Percentiles rank a stretch among this genome's conserved stretches.
phyloP scores from a whole-genome alignment of 495 filamentous ascomycete species.

The Chaetomium fimeti region DNA sequence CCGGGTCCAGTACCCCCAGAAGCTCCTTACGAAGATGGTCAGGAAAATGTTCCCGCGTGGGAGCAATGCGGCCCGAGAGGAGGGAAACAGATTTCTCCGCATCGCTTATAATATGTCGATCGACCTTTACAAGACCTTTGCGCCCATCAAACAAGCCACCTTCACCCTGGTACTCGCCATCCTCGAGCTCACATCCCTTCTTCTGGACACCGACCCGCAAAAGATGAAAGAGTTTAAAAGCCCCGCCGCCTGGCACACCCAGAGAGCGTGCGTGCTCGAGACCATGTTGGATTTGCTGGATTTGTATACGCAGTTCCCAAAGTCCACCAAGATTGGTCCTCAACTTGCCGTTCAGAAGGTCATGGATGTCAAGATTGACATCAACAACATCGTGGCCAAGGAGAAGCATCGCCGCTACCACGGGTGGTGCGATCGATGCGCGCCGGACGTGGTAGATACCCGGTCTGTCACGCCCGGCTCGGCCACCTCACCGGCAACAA shows the following conservation, averaged over 20 bases:
- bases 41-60: slow-evolving; percentile 47
- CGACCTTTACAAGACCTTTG: slow-evolving; percentile 89
- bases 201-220: slow-evolving; percentile 54
- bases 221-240: slow-evolving; percentile 37
- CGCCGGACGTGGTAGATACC: slow-evolving; percentile 36
- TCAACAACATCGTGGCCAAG: slow-evolving; percentile 70
- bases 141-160: slow-evolving; percentile 82
- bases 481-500: slow-evolving; percentile 41
- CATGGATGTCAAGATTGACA: slow-evolving; percentile 75
- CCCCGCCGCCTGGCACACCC: slow-evolving; percentile 55
- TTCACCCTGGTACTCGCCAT: slow-evolving; percentile 77
- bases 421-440: slow-evolving; percentile 46
- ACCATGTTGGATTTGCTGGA: slow-evolving; percentile 83
- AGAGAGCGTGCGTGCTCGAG: slow-evolving; percentile 72
- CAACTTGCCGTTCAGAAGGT: slow-evolving; percentile 69
- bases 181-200: slow-evolving; percentile 71
- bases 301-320: slow-evolving; percentile 75
- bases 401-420: slow-evolving; percentile 38
- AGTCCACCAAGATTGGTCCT: slow-evolving; percentile 68
- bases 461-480: slow-evolving; percentile 39
- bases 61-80: slow-evolving; percentile 11
- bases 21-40: slow-evolving; percentile 72
- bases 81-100: slow-evolving; percentile 51
- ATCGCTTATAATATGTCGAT: slow-evolving; percentile 76
- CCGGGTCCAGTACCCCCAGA: slow-evolving; percentile 83